Evolutionary conservation across 2,329 filamentous ascomycete species (phyloP).

Genomic region (Pseudofabraea citricarpa): DNA sequence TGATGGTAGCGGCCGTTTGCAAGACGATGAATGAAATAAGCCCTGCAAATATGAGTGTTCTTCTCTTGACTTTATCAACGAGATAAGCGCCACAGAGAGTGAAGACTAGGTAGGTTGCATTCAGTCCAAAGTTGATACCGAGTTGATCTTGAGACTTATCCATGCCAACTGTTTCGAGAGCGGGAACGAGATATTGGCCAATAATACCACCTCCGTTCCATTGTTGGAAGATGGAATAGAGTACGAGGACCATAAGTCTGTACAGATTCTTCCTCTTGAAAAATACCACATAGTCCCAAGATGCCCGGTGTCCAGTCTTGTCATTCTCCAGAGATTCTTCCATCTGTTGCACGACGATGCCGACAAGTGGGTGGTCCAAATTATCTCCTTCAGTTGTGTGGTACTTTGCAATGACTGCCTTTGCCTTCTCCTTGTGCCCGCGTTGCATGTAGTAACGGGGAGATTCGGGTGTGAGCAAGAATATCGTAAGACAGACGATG

Average conservation of each 20-base stretch:
- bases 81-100: slow-evolving; percentile 14
- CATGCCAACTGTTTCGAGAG: slow-evolving; percentile 18
- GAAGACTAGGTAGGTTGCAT: slow-evolving; percentile 16
- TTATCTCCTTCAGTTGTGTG: slow-evolving; percentile 37
- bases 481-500: slow-evolving; percentile 20
- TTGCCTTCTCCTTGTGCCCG: slow-evolving; percentile 29
- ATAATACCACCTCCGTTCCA: slow-evolving; percentile 23
- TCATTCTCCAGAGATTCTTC: slow-evolving; percentile 23
- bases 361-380: slow-evolving; percentile 14
- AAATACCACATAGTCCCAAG: slow-evolving; percentile 43
- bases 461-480: slow-evolving; percentile 25
- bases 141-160: slow-evolving; percentile 10
- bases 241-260: slow-evolving; percentile 36
- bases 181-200: slow-evolving; percentile 17
- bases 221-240: slow-evolving; percentile 33
- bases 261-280: slow-evolving; percentile 38
- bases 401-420: slow-evolving; percentile 36
- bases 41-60: slow-evolving; percentile 40
- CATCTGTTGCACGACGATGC: slow-evolving; percentile 22
- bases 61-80: slow-evolving; percentile 18
- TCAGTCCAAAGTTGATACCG: slow-evolving; percentile 17
- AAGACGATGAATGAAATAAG: slow-evolving; percentile 38
- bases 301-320: slow-evolving; percentile 29
- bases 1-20: slow-evolving; percentile 41
- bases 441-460: slow-evolving; percentile 32